Evolutionary conservation across 2,329 filamentous ascomycete genomes (phyloP).

Genomic region (Amylocarpus encephaloides): DNA sequence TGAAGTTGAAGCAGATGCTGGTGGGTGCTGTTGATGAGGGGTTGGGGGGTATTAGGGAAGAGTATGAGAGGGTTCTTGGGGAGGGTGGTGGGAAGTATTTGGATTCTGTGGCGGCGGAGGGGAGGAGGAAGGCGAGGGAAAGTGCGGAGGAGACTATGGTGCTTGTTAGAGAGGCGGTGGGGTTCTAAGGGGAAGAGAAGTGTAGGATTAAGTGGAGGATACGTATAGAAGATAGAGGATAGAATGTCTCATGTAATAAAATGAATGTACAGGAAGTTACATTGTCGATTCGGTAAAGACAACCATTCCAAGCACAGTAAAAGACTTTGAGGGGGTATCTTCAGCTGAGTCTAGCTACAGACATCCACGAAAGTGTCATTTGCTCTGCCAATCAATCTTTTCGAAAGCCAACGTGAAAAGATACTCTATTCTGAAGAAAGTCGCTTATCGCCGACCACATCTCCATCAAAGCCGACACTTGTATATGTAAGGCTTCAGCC

Average conservation of each 20-base stretch:
- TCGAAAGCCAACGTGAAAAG: no score
- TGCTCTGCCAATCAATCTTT: no score
- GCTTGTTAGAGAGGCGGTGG: constrained; percentile 38
- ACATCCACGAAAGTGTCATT: not conserved
- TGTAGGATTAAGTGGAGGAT: not conserved
- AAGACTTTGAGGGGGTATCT: not conserved
- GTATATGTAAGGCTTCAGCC: not conserved
- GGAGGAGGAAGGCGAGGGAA: constrained; percentile 52
- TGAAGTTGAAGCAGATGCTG: constrained; percentile 58
- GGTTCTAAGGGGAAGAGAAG: constrained; percentile 26
- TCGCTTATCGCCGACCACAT: no score
- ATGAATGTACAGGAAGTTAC: no score
- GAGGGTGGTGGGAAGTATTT: constrained; percentile 45
- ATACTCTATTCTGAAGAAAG: no score
- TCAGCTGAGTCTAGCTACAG: not conserved
- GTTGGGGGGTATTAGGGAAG: constrained; percentile 48
- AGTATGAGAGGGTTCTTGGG: constrained; percentile 47
- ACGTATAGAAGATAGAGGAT: not conserved
- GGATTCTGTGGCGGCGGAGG: constrained; percentile 50
- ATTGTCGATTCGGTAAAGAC: no score
- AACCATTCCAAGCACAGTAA: not conserved
- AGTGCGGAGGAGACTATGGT: constrained; percentile 51
- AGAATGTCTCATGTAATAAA: no score
- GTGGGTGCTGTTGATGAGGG: constrained; percentile 49
- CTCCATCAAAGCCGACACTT: not conserved